phyloP scores from a whole-genome alignment of 1,284 basidiomycete species.

The Porogramme epimiltina region DNA sequence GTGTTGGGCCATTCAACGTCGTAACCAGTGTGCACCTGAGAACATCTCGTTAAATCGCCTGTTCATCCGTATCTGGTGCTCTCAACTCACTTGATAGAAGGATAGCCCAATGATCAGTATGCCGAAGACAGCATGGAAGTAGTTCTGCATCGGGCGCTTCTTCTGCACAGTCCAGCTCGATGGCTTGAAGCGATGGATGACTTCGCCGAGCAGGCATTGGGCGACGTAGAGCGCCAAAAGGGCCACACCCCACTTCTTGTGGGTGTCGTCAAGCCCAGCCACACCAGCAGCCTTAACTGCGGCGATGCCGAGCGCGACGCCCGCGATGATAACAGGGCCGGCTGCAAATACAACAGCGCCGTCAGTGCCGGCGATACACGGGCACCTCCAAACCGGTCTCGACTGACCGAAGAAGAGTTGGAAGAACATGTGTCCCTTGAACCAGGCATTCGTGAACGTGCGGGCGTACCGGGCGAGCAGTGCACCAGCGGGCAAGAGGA shows the following conservation, averaged over 20 bases:
- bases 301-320: slow-evolving; percentile 50
- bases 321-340: slow-evolving; percentile 52
- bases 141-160: slow-evolving; percentile 57
- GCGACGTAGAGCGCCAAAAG: slow-evolving; percentile 62
- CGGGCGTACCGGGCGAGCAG: slow-evolving; percentile 33
- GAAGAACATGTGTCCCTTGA: slow-evolving; percentile 31
- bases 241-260: slow-evolving; percentile 63
- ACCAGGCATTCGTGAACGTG: slow-evolving; percentile 32
- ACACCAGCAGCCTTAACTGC: slow-evolving; percentile 41
- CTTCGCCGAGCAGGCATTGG: slow-evolving; percentile 57
- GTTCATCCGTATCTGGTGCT: neutral
- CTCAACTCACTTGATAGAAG: slow-evolving; percentile 50
- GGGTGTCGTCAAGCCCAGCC: slow-evolving; percentile 46
- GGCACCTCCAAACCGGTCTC: too few species aligned
- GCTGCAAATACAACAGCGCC: slow-evolving; percentile 14
- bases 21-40: slow-evolving; percentile 52
- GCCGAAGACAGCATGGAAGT: slow-evolving; percentile 56
- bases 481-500: slow-evolving; percentile 32
- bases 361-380: neutral
- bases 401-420: slow-evolving; percentile 28
- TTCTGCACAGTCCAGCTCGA: slow-evolving; percentile 27
- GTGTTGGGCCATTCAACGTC: slow-evolving; percentile 45
- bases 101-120: slow-evolving; percentile 50
- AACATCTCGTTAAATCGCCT: neutral
- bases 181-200: slow-evolving; percentile 62